These are phyloP conservation scores for Coniochaeta prunicola DNA, from an alignment of 2,329 filamentous ascomycete genomes.

Conservation along the genomic window DNA sequence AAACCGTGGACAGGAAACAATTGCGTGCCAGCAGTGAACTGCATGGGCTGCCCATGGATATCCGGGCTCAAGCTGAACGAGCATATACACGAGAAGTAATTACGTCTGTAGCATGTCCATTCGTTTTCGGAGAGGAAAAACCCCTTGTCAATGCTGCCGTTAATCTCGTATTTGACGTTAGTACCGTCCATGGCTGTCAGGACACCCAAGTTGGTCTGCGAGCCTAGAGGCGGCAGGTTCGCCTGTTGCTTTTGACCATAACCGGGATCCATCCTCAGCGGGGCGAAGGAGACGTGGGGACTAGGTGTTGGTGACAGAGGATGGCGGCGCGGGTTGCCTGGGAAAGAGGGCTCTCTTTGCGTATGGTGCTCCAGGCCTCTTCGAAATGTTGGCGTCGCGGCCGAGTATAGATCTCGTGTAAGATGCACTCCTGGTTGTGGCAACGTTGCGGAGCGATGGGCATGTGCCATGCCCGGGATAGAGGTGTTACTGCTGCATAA, in stretches of 20 bases:
- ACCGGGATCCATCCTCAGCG: conserved; percentile 45
- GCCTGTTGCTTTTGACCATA: conserved; percentile 29
- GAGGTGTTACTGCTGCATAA: conserved; percentile 36
- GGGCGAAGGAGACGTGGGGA: conserved; percentile 35
- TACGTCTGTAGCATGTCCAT: conserved; percentile 89
- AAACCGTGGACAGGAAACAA: conserved; percentile 65
- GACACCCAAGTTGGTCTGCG: conserved; percentile 47
- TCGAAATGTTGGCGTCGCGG: conserved; percentile 43
- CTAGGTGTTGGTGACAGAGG: conserved; percentile 47
- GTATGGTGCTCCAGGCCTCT: conserved; percentile 40
- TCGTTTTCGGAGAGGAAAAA: conserved; percentile 76
- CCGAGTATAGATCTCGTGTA: conserved; percentile 46
- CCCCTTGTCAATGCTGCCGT: conserved; percentile 79
- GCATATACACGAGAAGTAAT: conserved; percentile 83
- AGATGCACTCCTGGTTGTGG: conserved; percentile 42
- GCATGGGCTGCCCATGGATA: conserved; percentile 36
- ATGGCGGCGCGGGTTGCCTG: conserved; percentile 38
- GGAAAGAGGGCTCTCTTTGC: conserved; percentile 43
- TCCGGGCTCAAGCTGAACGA: conserved; percentile 55
- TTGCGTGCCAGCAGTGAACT: conserved; percentile 41
- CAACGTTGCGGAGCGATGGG: conserved; percentile 44
- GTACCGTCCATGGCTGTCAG: conserved; percentile 51
- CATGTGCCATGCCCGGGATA: conserved; percentile 50
- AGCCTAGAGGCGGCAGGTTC: conserved; percentile 45
- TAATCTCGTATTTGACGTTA: conserved; percentile 63